Conservation (phyloP, 805 yeast species). For the Teunomyces kruisii region DNA sequence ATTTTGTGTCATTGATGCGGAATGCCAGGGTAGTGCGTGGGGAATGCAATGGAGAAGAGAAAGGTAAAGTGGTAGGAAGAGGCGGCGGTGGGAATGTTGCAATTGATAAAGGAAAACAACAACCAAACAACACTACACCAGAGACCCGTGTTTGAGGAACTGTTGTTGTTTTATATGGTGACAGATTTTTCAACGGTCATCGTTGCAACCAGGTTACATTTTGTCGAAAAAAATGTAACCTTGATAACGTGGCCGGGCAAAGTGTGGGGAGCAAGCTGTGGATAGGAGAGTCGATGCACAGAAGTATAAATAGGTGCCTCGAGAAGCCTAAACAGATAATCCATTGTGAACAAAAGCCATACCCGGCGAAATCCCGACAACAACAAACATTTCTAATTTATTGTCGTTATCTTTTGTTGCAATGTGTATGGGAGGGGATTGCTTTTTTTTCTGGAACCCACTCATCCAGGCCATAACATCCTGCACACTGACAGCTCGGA, state of each 20-base stretch:
- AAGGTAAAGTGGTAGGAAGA: neutral
- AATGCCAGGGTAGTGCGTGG: neutral
- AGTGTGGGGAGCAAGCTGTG: too few species aligned
- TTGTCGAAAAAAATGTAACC: neutral
- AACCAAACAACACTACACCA: neutral
- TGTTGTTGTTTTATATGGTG: slow-evolving; percentile 3
- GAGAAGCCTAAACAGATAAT: too few species aligned
- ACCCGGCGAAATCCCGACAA: too few species aligned
- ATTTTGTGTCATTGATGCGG: slow-evolving; percentile 6
- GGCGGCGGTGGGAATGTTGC: neutral
- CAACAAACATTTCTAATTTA: too few species aligned
- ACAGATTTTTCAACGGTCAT: slow-evolving; percentile 1
- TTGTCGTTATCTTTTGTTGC: neutral
- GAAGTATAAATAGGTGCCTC: too few species aligned
- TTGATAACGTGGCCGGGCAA: neutral
- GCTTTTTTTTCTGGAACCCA: neutral
- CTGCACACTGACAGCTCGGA: neutral
- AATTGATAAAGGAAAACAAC: too few species aligned
- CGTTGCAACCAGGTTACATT: slow-evolving; percentile 3
- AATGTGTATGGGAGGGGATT: neutral
- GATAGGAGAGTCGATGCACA: too few species aligned
- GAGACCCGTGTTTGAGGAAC: neutral
- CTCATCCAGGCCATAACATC: too few species aligned
- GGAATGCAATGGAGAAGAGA: neutral
- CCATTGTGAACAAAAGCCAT: too few species aligned